Evolutionary conservation across 1,284 basidiomycete genomes (phyloP).

Genomic region (Cutaneotrichosporon sp.): DNA sequence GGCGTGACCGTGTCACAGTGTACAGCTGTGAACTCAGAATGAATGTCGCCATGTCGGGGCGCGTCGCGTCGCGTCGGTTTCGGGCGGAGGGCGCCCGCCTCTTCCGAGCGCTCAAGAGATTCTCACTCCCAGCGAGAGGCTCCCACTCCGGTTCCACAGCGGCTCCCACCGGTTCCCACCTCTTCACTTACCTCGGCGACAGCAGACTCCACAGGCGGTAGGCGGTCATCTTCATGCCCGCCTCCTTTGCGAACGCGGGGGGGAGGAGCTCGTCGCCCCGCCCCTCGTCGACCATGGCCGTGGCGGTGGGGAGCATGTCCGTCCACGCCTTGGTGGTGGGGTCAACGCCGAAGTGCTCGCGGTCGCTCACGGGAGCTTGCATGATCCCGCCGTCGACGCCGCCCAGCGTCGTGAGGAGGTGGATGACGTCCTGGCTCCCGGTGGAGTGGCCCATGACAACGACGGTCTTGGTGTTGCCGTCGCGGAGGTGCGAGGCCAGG

Average conservation of each 20-base stretch:
- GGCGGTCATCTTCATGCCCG: slow-evolving; percentile 37
- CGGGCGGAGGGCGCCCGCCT: too few species aligned
- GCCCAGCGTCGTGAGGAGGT: slow-evolving; percentile 41
- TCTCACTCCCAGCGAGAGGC: not conserved
- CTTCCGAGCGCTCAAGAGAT: too few species aligned
- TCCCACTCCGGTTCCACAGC: too few species aligned
- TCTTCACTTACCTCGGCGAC: slow-evolving; percentile 12
- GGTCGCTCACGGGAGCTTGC: slow-evolving; percentile 53
- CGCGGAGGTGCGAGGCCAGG: slow-evolving; percentile 41
- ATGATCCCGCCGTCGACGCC: slow-evolving; percentile 50
- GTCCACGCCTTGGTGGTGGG: slow-evolving; percentile 22
- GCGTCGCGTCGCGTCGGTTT: too few species aligned
- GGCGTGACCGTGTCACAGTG: not conserved
- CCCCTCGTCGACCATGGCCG: slow-evolving; percentile 37
- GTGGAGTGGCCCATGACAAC: slow-evolving; percentile 54
- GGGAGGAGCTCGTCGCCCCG: slow-evolving; percentile 35
- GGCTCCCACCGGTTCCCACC: not conserved
- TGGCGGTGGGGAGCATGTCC: slow-evolving; percentile 27
- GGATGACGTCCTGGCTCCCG: slow-evolving; percentile 53
- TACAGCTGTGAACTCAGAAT: not conserved
- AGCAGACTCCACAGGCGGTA: slow-evolving; percentile 44
- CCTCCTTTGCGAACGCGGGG: slow-evolving; percentile 28
- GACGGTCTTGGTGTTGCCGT: slow-evolving; percentile 34
- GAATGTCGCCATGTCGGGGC: not conserved
- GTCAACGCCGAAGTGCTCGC: slow-evolving; percentile 37